Base-by-base conservation (phyloP, 2,329 filamentous ascomycete species). In the Metarhizium anisopliae region DNA sequence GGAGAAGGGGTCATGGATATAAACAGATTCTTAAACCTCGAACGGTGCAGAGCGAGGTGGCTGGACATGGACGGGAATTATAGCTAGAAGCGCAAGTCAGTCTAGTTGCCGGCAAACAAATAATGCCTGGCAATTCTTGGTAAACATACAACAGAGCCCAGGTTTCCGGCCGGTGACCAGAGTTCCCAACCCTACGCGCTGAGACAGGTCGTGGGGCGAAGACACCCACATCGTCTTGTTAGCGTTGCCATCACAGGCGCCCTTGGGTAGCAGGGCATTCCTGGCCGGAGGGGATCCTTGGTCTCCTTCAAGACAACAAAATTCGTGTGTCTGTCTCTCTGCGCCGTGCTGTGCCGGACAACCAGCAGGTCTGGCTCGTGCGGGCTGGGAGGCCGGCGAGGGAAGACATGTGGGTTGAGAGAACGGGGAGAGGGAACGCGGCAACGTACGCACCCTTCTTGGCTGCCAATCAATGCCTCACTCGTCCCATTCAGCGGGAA, bases 171-270 rank as follows among this genome's bases (percentile, higher is more conserved):
- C 2, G 18, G 18, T 25, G 51, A n/a, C 8, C 42, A 13, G 14
- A 58, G 49, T 16, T 53, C 35, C 45, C 51, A 45, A 6, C 42
- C 30, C n/a, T 58, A 25, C 13, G 29, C 29, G 30, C 25, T 50
- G 36, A 58, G 50, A 55, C 56, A 56, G 56, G 20, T 10, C 55
- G 57, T 60, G 59, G 57, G 59, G 59, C 57, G 45, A 38, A 51
- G n/a, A 50, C 57, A 54, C 40, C 51, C 57, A 51, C 52, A 47
- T 35, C 38, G 30, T 47, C 25, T 20, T 43, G 30, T 38, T 43
- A 54, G 53, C 52, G 51, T 58, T 51, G 51, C 53, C 43, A 38
- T 38, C 16, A 49, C 18, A 47, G 40, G 36, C 40, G 32, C 53
- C 42, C 53, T 56, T 58, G 43, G 47, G 38, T 29, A 35, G 18